These are phyloP conservation scores for Anthracocystis setariae DNA, from an alignment of 1,284 basidiomycete species.

Conservation along the genomic window DNA sequence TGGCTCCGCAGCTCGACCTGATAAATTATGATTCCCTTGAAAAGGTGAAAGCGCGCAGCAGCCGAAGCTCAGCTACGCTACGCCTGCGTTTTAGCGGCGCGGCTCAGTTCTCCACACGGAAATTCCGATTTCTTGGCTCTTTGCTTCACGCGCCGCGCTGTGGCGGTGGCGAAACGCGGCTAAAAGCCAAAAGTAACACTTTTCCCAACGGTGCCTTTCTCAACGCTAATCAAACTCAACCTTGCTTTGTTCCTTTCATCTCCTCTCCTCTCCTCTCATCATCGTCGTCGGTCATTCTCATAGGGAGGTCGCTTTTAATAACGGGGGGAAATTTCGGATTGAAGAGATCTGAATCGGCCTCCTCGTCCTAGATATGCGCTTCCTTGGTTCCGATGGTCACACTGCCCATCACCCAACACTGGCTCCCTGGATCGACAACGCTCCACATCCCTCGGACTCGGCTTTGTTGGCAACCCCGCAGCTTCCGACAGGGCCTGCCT, in stretches of 20 bases:
- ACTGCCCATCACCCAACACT: conserved; percentile 10
- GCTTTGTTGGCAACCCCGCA: background rate
- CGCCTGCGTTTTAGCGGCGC: background rate
- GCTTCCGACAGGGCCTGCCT: conserved; percentile 30
- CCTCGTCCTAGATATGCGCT: no score
- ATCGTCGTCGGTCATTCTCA: no score
- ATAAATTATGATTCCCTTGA: no score
- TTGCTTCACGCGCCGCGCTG: conserved; percentile 17
- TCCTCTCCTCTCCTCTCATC: background rate
- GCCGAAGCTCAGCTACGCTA: no score
- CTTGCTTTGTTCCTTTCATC: conserved; percentile 9
- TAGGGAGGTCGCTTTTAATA: no score
- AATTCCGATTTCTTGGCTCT: background rate
- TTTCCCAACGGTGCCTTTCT: conserved; percentile 12
- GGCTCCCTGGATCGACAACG: conserved; percentile 13
- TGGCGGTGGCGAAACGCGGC: conserved; percentile 32
- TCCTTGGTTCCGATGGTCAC: conserved; percentile 10
- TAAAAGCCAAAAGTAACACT: conserved; percentile 34
- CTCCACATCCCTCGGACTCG: conserved; percentile 1
- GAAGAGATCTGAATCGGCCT: no score
- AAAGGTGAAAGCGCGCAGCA: background rate
- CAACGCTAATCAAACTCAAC: conserved; percentile 3
- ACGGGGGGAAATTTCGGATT: no score
- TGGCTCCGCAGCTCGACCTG: no score
- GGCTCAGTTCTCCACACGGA: conserved; percentile 22